Evolutionary conservation across 352 stramenopile genomes (phyloP).

Genomic region (Globisporangium middletonii): DNA sequence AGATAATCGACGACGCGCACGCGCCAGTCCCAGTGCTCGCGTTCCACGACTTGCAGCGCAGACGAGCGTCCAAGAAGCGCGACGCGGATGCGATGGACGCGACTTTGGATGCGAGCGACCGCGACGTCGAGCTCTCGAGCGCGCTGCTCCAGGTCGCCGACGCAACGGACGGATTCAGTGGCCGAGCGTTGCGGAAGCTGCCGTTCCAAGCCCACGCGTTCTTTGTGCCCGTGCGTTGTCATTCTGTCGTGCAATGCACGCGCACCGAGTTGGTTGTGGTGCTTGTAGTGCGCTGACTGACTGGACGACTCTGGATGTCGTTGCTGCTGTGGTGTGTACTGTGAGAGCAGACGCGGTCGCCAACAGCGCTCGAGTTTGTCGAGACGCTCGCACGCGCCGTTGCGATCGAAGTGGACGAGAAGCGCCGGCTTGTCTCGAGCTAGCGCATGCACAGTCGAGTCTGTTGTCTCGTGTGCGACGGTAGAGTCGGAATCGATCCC

Average conservation of each 20-base stretch:
- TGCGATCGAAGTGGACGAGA: constrained; percentile 25
- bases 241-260: no score
- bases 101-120: not conserved
- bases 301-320: no score
- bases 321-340: no score
- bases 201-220: constrained; percentile 78
- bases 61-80: constrained; percentile 28
- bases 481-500: no score
- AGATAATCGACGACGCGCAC: constrained; percentile 34
- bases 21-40: constrained; percentile 14
- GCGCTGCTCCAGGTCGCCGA: constrained; percentile 35
- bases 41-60: constrained; percentile 21
- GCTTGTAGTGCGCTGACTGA: no score
- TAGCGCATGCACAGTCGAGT: not conserved
- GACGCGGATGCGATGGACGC: constrained; percentile 34
- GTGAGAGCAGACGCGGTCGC: constrained; percentile 11
- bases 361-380: constrained; percentile 21
- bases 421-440: constrained; percentile 14
- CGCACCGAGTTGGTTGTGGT: no score
- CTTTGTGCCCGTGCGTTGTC: constrained; percentile 45
- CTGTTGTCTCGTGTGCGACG: no score
- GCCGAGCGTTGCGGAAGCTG: constrained; percentile 74
- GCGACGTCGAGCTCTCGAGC: constrained; percentile 23
- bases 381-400: constrained; percentile 17
- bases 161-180: constrained; percentile 60